phyloP scores from a whole-genome alignment of 345 rosid genomes.

The Lumnitzera littorea region DNA sequence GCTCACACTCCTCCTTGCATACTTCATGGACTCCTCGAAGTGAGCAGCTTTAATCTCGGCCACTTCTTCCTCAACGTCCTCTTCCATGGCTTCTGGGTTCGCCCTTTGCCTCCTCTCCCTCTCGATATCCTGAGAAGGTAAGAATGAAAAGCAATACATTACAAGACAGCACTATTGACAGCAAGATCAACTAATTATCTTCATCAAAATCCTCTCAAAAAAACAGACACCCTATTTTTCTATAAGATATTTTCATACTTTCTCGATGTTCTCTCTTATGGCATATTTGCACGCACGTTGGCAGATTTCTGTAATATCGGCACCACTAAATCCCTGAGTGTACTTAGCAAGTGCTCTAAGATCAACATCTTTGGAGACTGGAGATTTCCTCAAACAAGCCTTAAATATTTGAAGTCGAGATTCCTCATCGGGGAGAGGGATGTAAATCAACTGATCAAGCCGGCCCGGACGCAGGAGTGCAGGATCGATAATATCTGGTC shows the following conservation, averaged over 20 bases:
- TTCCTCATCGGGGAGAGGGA: constrained; percentile 93
- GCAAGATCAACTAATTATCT: too few species aligned
- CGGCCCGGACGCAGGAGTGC: constrained; percentile 95
- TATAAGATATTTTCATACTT: constrained; percentile 27
- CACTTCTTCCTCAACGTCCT: constrained; percentile 74
- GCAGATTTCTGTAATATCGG: constrained; percentile 94
- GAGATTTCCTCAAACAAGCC: constrained; percentile 89
- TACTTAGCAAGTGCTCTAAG: constrained; percentile 82
- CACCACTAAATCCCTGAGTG: constrained; percentile 93
- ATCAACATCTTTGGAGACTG: constrained; percentile 80
- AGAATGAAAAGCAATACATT: background rate
- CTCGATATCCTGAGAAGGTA: constrained; percentile 63
- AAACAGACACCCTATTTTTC: too few species aligned
- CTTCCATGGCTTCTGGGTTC: constrained; percentile 97
- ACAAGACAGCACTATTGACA: background rate
- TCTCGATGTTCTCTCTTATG: constrained; percentile 89
- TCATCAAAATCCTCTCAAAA: too few species aligned
- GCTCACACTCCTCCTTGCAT: constrained; percentile 82
- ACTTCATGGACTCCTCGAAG: constrained; percentile 93
- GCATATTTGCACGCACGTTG: constrained; percentile 95
- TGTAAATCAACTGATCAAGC: constrained; percentile 88
- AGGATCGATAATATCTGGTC: constrained; percentile 91
- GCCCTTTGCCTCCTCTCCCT: constrained; percentile 70
- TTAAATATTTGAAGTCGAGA: constrained; percentile 78
- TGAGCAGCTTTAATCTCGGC: constrained; percentile 82